These are phyloP conservation scores for Crithidia fasciculata DNA, from an alignment of 208 protist species.

Conservation along the genomic window DNA sequence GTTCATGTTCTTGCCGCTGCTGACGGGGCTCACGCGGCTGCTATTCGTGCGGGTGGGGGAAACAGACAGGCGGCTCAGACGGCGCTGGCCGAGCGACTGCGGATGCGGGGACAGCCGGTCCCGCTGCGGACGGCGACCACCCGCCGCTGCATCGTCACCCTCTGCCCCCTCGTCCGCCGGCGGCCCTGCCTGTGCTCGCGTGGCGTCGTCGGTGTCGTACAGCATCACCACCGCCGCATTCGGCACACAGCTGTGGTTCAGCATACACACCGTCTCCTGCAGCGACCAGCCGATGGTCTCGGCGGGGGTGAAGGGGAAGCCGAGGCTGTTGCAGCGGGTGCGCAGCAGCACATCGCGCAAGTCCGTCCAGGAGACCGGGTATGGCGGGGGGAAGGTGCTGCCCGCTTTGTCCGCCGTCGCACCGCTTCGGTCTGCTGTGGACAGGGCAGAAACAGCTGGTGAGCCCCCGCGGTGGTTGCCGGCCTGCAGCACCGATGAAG, in stretches of 20 bases:
- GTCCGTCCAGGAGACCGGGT: constrained; percentile 52
- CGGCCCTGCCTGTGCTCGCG: constrained; percentile 7
- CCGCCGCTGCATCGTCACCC: neutral
- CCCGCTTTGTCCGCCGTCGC: neutral
- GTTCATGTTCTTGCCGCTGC: constrained; percentile 5
- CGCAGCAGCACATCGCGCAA: constrained; percentile 66
- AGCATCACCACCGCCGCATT: constrained; percentile 71
- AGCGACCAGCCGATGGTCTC: constrained; percentile 81
- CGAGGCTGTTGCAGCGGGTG: constrained; percentile 78
- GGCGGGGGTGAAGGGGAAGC: constrained; percentile 72
- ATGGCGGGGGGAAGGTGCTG: constrained; percentile 34
- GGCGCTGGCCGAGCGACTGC: neutral
- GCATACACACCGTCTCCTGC: constrained; percentile 71
- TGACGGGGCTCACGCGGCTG: neutral
- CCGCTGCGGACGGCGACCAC: neutral
- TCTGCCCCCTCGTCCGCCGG: neutral
- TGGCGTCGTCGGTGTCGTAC: constrained; percentile 28
- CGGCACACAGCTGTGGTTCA: constrained; percentile 86
- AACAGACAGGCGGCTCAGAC: neutral
- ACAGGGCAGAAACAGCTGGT: neutral
- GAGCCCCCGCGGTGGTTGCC: neutral
- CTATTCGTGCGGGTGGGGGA: neutral
- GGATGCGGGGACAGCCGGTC: neutral
- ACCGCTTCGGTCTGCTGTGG: neutral
- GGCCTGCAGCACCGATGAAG: neutral